Evolutionary conservation across 2,329 filamentous ascomycete species (phyloP).

Genomic region (Fusarium buharicum): DNA sequence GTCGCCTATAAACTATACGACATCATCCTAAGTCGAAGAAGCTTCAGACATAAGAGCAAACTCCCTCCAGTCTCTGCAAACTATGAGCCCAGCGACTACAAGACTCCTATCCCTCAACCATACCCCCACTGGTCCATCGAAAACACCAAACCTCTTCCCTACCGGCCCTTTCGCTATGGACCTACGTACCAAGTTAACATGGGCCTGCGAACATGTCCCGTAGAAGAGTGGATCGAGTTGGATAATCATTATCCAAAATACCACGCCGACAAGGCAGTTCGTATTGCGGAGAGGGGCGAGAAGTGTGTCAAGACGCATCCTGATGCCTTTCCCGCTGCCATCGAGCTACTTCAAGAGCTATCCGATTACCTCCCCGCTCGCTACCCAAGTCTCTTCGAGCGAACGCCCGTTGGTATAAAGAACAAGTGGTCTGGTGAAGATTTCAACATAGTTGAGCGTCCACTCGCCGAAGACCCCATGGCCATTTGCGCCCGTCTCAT

Average conservation of each 20-base stretch:
- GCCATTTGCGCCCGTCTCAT: constrained; percentile 75
- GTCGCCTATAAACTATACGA: constrained; percentile 26
- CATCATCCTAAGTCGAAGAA: constrained; percentile 14
- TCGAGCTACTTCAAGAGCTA: constrained; percentile 81
- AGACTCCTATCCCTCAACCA: constrained; percentile 66
- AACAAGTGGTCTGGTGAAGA: constrained; percentile 77
- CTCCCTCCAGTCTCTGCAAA: constrained; percentile 20
- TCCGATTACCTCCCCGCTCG: constrained; percentile 75
- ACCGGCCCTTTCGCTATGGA: constrained; percentile 81
- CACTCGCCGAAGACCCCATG: constrained; percentile 82
- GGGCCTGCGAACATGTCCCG: constrained; percentile 76
- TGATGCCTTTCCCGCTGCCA: constrained; percentile 74
- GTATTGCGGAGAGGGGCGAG: constrained; percentile 72
- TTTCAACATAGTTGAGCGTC: constrained; percentile 73
- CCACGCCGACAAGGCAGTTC: constrained; percentile 75
- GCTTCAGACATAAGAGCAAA: constrained; percentile 19
- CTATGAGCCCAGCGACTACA: constrained; percentile 56
- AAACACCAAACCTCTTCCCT: constrained; percentile 77
- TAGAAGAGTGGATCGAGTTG: constrained; percentile 84
- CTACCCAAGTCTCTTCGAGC: constrained; percentile 76
- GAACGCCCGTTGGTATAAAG: constrained; percentile 71
- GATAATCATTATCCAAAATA: constrained; percentile 81
- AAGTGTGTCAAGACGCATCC: constrained; percentile 77
- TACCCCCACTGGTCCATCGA: constrained; percentile 76
- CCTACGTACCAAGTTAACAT: constrained; percentile 81